These are phyloP conservation scores for Choiromyces venosus DNA, from an alignment of 495 filamentous ascomycete genomes.

Conservation along the genomic window DNA sequence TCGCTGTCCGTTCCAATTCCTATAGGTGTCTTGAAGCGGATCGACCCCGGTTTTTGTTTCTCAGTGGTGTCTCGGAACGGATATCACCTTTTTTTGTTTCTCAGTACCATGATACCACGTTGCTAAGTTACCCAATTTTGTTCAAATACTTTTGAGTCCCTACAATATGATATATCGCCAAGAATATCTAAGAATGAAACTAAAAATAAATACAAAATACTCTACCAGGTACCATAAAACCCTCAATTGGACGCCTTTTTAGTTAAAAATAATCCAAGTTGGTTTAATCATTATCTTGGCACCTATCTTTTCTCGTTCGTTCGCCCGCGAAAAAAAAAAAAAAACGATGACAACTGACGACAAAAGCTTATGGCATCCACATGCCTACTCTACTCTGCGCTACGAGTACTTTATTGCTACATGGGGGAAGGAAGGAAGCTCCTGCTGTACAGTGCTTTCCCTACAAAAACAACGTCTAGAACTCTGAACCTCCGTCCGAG, in stretches of 20 bases:
- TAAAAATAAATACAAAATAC: slow-evolving; percentile 3
- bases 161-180: no score
- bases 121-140: no score
- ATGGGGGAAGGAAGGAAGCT: neutral
- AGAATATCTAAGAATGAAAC: neutral
- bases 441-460: neutral
- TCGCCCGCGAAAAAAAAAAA: no score
- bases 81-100: no score
- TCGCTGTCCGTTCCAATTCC: no score
- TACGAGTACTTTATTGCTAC: neutral
- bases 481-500: neutral
- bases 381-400: neutral
- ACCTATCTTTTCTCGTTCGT: neutral
- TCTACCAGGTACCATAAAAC: neutral
- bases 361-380: neutral
- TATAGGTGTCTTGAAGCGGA: no score
- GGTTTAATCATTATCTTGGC: neutral
- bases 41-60: no score
- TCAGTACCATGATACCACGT: no score
- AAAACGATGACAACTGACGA: neutral
- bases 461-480: neutral
- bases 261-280: neutral
- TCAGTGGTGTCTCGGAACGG: no score
- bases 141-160: no score
- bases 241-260: neutral